Evolutionary conservation across 768 basidiomycete genomes (phyloP), one percentile per base, ranked within the genome.

Genomic region (Russula earlei): DNA sequence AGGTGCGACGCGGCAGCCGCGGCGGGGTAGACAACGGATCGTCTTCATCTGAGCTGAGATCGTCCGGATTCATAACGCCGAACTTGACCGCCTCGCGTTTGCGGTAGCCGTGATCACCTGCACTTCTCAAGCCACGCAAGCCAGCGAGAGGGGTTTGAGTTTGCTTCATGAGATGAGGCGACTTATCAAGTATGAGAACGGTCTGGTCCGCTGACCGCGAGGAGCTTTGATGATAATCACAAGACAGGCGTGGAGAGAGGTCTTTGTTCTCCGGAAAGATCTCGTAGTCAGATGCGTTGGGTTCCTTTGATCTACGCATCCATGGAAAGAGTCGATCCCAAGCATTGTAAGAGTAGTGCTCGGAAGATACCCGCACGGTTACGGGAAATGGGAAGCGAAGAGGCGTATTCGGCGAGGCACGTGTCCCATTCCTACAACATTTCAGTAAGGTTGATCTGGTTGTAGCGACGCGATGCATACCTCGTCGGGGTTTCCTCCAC

Each of bases 401-500:
- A 64, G 5, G 78, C 69, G 56, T 84, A 85, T 25, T 77, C 74
- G 4, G 81, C 75, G 20, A 87, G 77, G 57, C 83, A 85, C 20
- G 68, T 71, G 60, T 86, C 82, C 84, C 84, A 87, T 72, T 82
- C 82, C 83, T 84, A 52, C 8, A 15, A 38, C 17, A 33, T 5
- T 12, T n/a, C 49, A 24, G 41, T 27, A 37, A 47, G 38, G 33
- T 22, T 24, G 1, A 15, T 31, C 12, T 19, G 12, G 15, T 7
- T 24, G 12, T 19, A 53, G 25, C 14, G 42, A 20, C 51, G 7
- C 19, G 40, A 44, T 6, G 31, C 72, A 25, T 56, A 81, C 82
- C 77, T 85, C 76, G 62, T 85, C 84, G 14, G 84, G 84, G 68
- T 80, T 81, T 62, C 84, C 83, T 20, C 84, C 85, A 27, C 83